Evolutionary conservation across 2,329 filamentous ascomycete species (phyloP), one percentile per base, ranked within the genome.

Genomic region (Exophiala sideris): DNA sequence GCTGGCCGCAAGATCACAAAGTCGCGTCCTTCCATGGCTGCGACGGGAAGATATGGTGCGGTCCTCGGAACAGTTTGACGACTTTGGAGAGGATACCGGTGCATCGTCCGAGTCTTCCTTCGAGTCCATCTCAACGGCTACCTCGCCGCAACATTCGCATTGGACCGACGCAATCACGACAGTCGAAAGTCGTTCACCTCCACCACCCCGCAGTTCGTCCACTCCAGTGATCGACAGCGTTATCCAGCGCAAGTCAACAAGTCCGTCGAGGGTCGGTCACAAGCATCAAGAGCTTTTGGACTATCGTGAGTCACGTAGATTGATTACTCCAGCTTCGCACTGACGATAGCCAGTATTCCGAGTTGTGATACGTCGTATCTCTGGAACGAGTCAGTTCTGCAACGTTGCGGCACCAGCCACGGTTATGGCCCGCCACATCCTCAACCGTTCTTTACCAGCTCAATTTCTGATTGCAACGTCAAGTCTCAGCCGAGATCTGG

Each of bases 1-100:
- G 44, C 12, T 50, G 47, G 52, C 52, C n/a, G 35, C 47, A 4
- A 35, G 48, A 50, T 50, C 47, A n/a, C 41, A 47, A 46, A 50
- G 52, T 46, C 52, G 52, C 32, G 52, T 55, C 16, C 46, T 55
- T 32, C 52, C 52, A 10, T 55, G 52, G 52, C 44, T 55, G 34
- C 52, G 52, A 9, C 52, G 52, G 46, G 52, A 55, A 50, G 52
- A 55, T 41, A 44, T 55, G 39, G 47, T 40, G 32, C 52, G n/a
- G 32, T 12, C 18, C 33, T 21, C 36, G 29, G 34, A 45, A 47
- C 18, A 10, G 18, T 16, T 12, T 16, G 36, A 24, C 7, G 33
- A 24, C 5, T 34, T 42, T 47, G 36, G 16, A 38, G 52, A 33
- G 4, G 42, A 38, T 12, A 36, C 18, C 16, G 36, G 44, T 32